Evolutionary conservation across 345 rosid species (phyloP).

Genomic region (Hibiscus mutabilis): DNA sequence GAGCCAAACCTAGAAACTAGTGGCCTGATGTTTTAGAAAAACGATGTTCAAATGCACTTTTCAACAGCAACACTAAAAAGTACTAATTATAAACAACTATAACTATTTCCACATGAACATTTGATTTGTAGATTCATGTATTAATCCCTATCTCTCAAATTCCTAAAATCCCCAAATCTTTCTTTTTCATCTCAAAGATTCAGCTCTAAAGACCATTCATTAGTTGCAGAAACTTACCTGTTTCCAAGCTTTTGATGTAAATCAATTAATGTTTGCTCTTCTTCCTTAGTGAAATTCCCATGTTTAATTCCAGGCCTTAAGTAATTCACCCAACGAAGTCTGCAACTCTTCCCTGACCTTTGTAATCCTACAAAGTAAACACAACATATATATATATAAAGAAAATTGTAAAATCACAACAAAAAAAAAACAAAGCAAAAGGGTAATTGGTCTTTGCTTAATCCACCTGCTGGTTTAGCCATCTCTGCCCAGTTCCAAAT

Average conservation of each 20-base stretch:
- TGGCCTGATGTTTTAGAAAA: too few species aligned
- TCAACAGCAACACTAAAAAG: background rate
- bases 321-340: constrained; percentile 66
- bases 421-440: background rate
- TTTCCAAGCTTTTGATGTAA: constrained; percentile 45
- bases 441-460: background rate
- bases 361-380: constrained; percentile 33
- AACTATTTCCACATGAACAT: too few species aligned
- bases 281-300: constrained; percentile 46
- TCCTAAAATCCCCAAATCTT: background rate
- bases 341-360: constrained; percentile 64
- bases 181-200: background rate
- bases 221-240: constrained; percentile 22
- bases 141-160: background rate
- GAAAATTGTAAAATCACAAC: background rate
- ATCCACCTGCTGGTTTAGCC: constrained; percentile 34
- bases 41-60: too few species aligned
- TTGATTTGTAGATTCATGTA: too few species aligned
- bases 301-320: constrained; percentile 46
- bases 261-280: constrained; percentile 37
- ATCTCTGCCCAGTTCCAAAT: constrained; percentile 37
- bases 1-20: too few species aligned
- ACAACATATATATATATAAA: background rate
- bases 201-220: background rate
- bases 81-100: background rate